Evolutionary conservation across 306 rosid species (phyloP), one percentile per base, ranked within the genome.

Genomic region (Glycine tomentella): DNA sequence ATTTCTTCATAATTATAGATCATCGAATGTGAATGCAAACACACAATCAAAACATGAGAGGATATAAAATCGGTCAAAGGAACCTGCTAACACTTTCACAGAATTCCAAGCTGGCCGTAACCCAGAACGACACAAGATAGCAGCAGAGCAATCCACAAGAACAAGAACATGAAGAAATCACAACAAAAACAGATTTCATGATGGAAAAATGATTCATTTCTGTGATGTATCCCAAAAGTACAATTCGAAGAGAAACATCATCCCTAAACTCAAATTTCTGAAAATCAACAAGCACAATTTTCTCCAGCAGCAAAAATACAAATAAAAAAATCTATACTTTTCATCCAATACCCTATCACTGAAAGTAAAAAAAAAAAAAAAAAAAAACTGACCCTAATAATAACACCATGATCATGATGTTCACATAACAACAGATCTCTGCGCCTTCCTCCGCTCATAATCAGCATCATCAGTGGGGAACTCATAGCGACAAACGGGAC

Each of bases 401-500:
- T 1, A 3, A 64, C 14, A 12, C 15, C 16, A 61, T 34, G 4
- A 38, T 38, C 44, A 38, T 38, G 4, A 34, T 33, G 0, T 46
- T 56, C 25, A 8, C 31, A 25, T 25, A 8, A 69, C 70, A 82
- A 86, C 80, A 76, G 83, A 81, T 84, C 88, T 78, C 2, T 46
- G 90, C 1, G 77, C 71, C 84, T 82, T 91, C 89, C 87, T 82
- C 56, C 79, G 92, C 81, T 94, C 98, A 82, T 89, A 92, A 10
- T 90, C 89, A 58, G 91, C 89, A 56, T 90, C 94, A 69, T 88
- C 97, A 0, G 98, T 92, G 3, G 92, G 94, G 61, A 90, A 82
- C 84, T 94, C 97, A 42, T 75, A 86, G 8, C 97, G 97, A 78
- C 98, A 94, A 42, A 94, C 94, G 36, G 98, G 97, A 70, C 98